Base-by-base conservation (phyloP, 202 grass and related monocot genomes). In the Zizania palustris region DNA sequence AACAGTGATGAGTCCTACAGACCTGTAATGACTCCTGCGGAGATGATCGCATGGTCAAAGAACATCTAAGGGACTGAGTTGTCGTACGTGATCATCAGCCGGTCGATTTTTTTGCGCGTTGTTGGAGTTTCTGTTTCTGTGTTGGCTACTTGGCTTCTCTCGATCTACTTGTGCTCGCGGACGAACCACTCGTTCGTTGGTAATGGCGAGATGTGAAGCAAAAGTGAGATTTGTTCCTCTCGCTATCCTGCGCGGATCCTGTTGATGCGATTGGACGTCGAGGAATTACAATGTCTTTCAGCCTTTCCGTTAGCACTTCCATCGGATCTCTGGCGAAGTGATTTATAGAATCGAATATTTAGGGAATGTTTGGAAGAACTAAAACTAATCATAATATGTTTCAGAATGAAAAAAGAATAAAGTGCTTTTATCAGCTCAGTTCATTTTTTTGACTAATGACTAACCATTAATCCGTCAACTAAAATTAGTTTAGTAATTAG, bases 31-130 rank as follows among this genome's bases (percentile, higher is more conserved):
- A 96, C 80, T 89, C 86, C 49, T 92, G 92, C 92, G 92, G 92
- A 84, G 0, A 88, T 96, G 93, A 92, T 96, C 87, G 87, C 93
- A 92, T 56, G 85, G 66, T 92, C 76, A 70, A 90, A 96, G 89
- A 96, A 96, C 92, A 96, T 96, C 92, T 96, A 96, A 96, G 89
- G 92, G 92, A 86, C 92, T 96, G 92, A 94, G 88, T 85, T 93
- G 84, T 90, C 43, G 68, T n/a, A 1, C 2, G 2, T 28, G 12
- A 41, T 12, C 8, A 51, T 11, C 3, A 12, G 22, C 11, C 1
- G 0, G 3, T 18, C 0, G 2, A 3, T 38, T 46, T 40, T 19
- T 11, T 43, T 6, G 2, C 44, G 7, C 19, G 5, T 36, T n/a
- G 9, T 35, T 22, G 7, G 8, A 1, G 6, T 3, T 28, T 9